Evolutionary conservation across 306 rosid species (phyloP).

Genomic region (Calophaca sinica): DNA sequence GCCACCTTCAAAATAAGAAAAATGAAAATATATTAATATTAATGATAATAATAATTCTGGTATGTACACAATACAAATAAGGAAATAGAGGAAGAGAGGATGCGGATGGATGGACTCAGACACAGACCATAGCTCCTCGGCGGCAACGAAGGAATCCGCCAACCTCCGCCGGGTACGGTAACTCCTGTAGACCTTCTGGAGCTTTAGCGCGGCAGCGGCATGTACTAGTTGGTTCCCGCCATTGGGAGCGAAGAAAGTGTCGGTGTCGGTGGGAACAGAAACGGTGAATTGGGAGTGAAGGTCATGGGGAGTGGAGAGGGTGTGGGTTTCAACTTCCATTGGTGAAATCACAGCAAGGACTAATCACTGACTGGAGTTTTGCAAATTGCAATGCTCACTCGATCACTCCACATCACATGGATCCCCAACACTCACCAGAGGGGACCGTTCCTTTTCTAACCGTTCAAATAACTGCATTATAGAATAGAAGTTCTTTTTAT

Average conservation of each 20-base stretch:
- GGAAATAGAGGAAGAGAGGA: too few relatives aligned
- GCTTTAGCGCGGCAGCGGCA: slow-evolving; percentile 70
- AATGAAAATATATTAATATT: too few relatives aligned
- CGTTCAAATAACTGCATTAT: too few relatives aligned
- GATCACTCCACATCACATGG: too few relatives aligned
- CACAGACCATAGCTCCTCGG: slow-evolving; percentile 79
- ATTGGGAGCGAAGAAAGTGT: too few relatives aligned
- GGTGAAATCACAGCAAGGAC: neutral
- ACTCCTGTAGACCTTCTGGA: slow-evolving; percentile 80
- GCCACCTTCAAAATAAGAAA: slow-evolving; percentile 66
- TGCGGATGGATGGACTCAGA: slow-evolving; percentile 1
- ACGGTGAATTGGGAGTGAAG: slow-evolving; percentile 4
- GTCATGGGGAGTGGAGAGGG: slow-evolving; percentile 12
- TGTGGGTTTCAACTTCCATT: slow-evolving; percentile 34
- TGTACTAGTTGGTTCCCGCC: too few relatives aligned
- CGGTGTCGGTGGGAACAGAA: too few relatives aligned
- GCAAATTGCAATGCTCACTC: too few relatives aligned
- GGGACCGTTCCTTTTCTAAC: neutral
- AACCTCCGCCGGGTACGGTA: slow-evolving; percentile 87
- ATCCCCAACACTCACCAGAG: too few relatives aligned
- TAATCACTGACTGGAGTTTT: neutral
- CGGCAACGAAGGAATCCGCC: slow-evolving; percentile 89
- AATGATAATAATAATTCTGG: too few relatives aligned
- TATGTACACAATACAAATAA: too few relatives aligned
- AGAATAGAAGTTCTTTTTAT: too few relatives aligned